A percentile compares a stretch with the other conserved stretches of the same genome.
These are phyloP conservation scores for Anisodus acutangulus DNA, from an alignment of 257 asterid species.

Conservation along the genomic window DNA sequence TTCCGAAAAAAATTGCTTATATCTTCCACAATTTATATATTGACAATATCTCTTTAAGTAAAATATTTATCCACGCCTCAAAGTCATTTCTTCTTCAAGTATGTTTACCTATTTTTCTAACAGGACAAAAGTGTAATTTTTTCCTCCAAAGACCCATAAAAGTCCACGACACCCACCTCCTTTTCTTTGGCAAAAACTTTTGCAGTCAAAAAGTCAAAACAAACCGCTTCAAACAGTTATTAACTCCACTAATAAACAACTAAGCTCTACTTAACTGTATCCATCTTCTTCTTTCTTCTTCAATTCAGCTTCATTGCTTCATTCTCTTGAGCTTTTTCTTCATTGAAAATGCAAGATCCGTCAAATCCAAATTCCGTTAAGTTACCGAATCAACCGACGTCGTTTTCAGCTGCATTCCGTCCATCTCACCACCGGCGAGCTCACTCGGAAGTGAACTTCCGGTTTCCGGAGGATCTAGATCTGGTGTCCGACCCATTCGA, in stretches of 20 bases:
- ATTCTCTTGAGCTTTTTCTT: conserved; percentile 1
- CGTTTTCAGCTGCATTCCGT: conserved; percentile 61
- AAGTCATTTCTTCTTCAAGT: too few species aligned
- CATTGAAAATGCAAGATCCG: conserved; percentile 78
- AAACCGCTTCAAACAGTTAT: conserved; percentile 14
- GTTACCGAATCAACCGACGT: conserved; percentile 39
- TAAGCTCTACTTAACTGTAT: neutral
- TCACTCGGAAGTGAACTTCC: conserved; percentile 86
- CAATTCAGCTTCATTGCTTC: neutral
- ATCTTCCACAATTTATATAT: too few species aligned
- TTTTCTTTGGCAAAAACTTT: neutral
- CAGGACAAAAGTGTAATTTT: too few species aligned
- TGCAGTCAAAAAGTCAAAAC: neutral
- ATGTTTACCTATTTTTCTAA: too few species aligned
- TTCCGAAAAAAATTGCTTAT: too few species aligned
- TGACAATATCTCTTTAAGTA: too few species aligned
- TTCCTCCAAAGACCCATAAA: conserved; percentile 20
- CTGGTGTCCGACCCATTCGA: conserved; percentile 73
- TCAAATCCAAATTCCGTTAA: conserved; percentile 44
- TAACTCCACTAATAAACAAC: neutral
- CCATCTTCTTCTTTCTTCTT: neutral
- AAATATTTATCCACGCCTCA: too few species aligned
- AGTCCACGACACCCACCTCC: conserved; percentile 28
- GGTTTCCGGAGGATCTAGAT: conserved; percentile 87
- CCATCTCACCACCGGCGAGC: conserved; percentile 87